Conservation (phyloP, 192 early-diverging fungal species). For the Entomortierella lignicola region DNA sequence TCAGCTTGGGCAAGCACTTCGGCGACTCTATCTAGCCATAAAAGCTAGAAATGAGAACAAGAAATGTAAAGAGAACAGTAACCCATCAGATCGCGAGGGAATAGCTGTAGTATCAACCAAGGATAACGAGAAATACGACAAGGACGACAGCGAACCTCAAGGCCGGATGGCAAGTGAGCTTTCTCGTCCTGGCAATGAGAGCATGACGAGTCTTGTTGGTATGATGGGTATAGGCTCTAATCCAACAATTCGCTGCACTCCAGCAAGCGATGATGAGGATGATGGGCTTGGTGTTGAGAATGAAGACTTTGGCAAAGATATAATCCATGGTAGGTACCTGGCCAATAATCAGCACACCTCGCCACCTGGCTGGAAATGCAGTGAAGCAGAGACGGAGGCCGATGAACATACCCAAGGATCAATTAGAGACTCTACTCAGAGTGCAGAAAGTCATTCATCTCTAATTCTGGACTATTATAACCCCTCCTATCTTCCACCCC, state of each 20-base stretch:
- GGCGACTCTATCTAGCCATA: conserved; percentile 4
- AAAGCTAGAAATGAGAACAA: conserved; percentile 1
- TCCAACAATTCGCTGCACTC: conserved; percentile 22
- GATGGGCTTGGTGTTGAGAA: background rate
- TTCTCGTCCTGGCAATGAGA: background rate
- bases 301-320: too few species aligned
- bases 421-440: conserved; percentile 28
- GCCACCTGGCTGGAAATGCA: background rate
- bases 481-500: conserved; percentile 2
- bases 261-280: conserved; percentile 32
- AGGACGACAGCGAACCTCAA: background rate
- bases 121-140: background rate
- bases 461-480: conserved; percentile 36
- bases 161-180: conserved; percentile 29
- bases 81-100: conserved; percentile 2
- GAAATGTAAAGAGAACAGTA: background rate
- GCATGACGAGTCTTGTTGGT: conserved; percentile 30
- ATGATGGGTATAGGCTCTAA: conserved; percentile 49
- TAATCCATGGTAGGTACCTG: background rate
- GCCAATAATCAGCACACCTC: background rate
- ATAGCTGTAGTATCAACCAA: conserved; percentile 13
- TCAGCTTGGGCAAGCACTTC: conserved; percentile 21
- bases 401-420: background rate
- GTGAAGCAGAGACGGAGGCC: background rate
- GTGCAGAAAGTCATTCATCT: conserved; percentile 21